Evolutionary conservation across 2,329 filamentous ascomycete species (phyloP), one percentile per base, ranked within the genome.

Genomic region (Calonectria ilicicola): DNA sequence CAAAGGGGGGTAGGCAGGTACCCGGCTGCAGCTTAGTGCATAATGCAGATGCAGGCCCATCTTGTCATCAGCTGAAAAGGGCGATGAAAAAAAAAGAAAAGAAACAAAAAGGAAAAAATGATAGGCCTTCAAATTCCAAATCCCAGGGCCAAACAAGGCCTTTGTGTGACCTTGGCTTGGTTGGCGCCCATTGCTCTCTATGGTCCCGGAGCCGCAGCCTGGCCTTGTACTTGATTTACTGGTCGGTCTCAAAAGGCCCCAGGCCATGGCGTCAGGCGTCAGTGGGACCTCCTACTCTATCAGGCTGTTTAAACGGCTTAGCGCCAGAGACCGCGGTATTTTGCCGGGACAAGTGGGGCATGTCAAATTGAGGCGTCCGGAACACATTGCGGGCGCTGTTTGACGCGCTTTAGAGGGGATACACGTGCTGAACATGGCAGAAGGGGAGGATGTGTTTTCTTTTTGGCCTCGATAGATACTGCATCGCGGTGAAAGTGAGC

Each of bases 301-400:
- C 42, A 26, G 58, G 38, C 51, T 49, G 62, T 62, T 66, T 49
- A 44, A 63, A 56, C 60, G 47, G 40, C 53, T 71, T 72, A 67
- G 65, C 65, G 65, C 58, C 44, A 35, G 38, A 51, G 58, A 10
- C 60, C 56, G 64, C 64, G 53, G 32, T 56, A 64, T 71, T 72
- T 38, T 49, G 65, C 49, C 53, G 53, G 27, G 27, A 27, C 56
- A 27, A 56, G 35, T 53, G 69, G 63, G 32, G 35, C 63, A 40
- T 64, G 69, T 71, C 69, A 71, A 56, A 65, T 56, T 32, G 69
- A 56, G 56, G 69, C 56, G 56, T 67, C 49, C 53, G 38, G 46
- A 65, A 23, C 35, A 35, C 29, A 38, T 23, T 32, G 42, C 49
- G 35, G 65, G 42, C 65, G 53, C 44, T 40, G 21, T 60, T 62